Evolutionary conservation across 148 eudicot genomes (phyloP), one percentile per base, ranked within the genome.

Genomic region (Salicornia ramosissima): DNA sequence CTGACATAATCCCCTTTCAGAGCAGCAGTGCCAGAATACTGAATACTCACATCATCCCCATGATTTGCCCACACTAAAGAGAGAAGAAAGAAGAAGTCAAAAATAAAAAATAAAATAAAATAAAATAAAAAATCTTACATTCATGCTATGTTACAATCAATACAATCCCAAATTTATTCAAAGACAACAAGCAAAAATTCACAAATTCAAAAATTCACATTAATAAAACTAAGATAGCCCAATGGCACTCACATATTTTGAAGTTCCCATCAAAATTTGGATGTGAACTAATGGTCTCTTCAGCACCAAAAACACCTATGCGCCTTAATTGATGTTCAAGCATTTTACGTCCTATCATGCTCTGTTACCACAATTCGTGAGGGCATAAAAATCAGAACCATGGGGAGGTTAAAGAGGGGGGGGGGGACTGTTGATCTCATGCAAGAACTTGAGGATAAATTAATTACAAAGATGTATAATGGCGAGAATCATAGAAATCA

Each of bases 1-100:
- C 99, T 94, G 76, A 94, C 99, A 77, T 86, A 90, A 82, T 94
- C 99, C 77, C 99, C 97, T 80, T 94, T 94, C 51, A 94, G 79
- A 76, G 99, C 99, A 53, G 90, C 91, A 73, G 99, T 94, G 64
- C 99, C 99, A 76, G 97, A 88, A 82, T 94, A 94, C 82, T 94
- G 97, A 69, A 88, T 88, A 88, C 99, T 94, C 65, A 94, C 79
- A 69, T 94, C 97, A 80, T 94, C 99, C 63, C 99, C 99, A 68
- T 94, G 99, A 73, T 89, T 87, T 36, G 97, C 99, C 99, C 99
- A 94, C 79, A 94, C 99, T 94, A 65, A 74, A 52, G 67, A 30
- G 40, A 72, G 40, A 67, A 14, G 31, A 16, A 22, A 47, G 33
- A 43, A 36, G 57, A 55, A 72, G 30, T 58, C 19, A 18, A 74